These are phyloP conservation scores for Dactylellina drechsleri DNA, from an alignment of 2,329 filamentous ascomycete genomes.

Conservation along the genomic window DNA sequence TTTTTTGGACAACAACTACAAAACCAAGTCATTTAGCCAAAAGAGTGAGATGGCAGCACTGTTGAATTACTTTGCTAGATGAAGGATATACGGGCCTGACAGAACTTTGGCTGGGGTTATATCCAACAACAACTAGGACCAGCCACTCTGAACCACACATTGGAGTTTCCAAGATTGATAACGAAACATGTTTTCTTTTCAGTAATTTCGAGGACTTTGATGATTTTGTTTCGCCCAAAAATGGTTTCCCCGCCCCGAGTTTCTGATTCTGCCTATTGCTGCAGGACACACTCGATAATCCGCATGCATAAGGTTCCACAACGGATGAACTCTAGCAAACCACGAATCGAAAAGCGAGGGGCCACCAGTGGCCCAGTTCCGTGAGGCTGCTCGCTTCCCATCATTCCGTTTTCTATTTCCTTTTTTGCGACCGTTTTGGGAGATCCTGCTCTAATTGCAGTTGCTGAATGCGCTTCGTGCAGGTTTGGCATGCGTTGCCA, in stretches of 20 bases:
- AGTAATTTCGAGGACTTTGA: no score
- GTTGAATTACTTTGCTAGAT: neutral
- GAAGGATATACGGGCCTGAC: conserved; percentile 16
- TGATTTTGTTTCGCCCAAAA: no score
- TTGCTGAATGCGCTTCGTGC: conserved; percentile 20
- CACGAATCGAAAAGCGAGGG: neutral
- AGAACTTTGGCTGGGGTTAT: conserved; percentile 1
- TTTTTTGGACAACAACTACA: neutral
- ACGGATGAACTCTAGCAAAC: neutral
- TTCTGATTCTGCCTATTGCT: neutral
- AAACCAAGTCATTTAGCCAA: neutral
- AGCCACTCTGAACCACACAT: neutral
- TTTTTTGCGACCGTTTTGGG: conserved; percentile 24
- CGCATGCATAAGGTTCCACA: no score
- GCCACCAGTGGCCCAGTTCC: neutral
- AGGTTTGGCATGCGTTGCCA: conserved; percentile 51
- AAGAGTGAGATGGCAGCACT: neutral
- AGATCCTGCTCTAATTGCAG: conserved; percentile 22
- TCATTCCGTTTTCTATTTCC: conserved; percentile 8
- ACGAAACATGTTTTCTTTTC: no score
- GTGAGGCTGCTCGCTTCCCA: conserved; percentile 24
- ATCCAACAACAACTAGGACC: neutral
- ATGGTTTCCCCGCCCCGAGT: no score
- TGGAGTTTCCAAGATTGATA: neutral
- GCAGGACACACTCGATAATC: neutral